phyloP scores from a whole-genome alignment of 306 rosid genomes.

The Astragalus membranaceus region DNA sequence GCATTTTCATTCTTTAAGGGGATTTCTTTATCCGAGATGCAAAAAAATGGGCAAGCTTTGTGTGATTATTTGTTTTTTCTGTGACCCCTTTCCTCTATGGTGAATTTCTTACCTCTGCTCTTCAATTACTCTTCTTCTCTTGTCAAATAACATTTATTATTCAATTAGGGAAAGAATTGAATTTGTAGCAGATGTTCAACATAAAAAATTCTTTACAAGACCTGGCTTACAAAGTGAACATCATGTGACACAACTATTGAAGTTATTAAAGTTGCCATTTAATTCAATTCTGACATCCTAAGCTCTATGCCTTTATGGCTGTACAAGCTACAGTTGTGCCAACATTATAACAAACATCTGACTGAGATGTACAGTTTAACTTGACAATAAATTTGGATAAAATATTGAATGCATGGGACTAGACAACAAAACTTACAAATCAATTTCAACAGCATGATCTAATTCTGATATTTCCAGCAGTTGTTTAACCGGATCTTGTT shows the following conservation, averaged over 20 bases:
- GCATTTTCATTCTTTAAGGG: not conserved
- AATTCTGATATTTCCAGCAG: conserved; percentile 74
- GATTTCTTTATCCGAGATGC: not conserved
- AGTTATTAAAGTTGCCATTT: not conserved
- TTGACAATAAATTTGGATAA: not conserved
- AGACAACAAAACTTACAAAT: conserved; percentile 53
- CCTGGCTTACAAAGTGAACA: no score
- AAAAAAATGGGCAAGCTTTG: not conserved
- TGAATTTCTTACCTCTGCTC: not conserved
- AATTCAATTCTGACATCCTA: not conserved
- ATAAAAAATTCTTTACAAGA: not conserved
- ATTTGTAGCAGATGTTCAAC: not conserved
- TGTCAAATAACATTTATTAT: not conserved
- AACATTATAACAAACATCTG: not conserved
- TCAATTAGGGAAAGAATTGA: not conserved
- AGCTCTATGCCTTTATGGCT: not conserved
- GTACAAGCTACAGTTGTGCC: conserved; percentile 15
- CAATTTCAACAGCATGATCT: conserved; percentile 58
- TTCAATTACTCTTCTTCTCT: not conserved
- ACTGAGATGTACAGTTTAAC: conserved; percentile 1
- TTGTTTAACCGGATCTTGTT: conserved; percentile 86
- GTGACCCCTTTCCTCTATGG: not conserved
- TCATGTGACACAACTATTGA: no score
- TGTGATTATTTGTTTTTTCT: not conserved
- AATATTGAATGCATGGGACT: not conserved